These are phyloP conservation scores for Ensete glaucum DNA, from an alignment of 176 grass and related monocot species.

Conservation along the genomic window DNA sequence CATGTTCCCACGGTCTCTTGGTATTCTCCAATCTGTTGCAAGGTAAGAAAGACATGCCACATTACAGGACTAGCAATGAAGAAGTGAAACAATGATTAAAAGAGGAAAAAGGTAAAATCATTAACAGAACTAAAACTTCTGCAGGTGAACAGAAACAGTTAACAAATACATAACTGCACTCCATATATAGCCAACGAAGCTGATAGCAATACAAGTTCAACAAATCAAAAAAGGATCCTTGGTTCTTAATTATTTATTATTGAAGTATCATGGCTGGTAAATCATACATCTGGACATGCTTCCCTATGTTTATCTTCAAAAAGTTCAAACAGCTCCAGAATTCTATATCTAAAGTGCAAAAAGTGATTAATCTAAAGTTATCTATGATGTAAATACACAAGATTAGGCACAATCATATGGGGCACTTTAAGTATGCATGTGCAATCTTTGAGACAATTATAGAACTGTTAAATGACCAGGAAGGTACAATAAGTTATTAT, in stretches of 20 bases:
- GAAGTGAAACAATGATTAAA: background rate
- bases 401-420: background rate
- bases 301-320: background rate
- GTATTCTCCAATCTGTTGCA: conserved; percentile 65
- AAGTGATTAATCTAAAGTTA: background rate
- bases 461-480: background rate
- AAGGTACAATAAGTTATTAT: background rate
- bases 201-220: background rate
- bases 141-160: background rate
- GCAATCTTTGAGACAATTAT: background rate
- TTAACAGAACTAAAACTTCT: background rate
- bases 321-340: background rate
- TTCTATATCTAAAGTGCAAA: background rate
- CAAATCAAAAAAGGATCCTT: background rate
- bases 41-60: conserved; percentile 16
- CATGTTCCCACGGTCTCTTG: conserved; percentile 78
- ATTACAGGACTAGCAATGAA: background rate
- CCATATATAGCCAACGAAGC: background rate
- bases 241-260: background rate
- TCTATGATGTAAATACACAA: background rate
- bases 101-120: background rate
- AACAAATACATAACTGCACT: background rate
- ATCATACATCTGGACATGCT: background rate
- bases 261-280: background rate
- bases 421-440: background rate